Evolutionary conservation across 2,329 filamentous ascomycete species (phyloP), one percentile per base, ranked within the genome.

Genomic region (Sphaerulina musiva): DNA sequence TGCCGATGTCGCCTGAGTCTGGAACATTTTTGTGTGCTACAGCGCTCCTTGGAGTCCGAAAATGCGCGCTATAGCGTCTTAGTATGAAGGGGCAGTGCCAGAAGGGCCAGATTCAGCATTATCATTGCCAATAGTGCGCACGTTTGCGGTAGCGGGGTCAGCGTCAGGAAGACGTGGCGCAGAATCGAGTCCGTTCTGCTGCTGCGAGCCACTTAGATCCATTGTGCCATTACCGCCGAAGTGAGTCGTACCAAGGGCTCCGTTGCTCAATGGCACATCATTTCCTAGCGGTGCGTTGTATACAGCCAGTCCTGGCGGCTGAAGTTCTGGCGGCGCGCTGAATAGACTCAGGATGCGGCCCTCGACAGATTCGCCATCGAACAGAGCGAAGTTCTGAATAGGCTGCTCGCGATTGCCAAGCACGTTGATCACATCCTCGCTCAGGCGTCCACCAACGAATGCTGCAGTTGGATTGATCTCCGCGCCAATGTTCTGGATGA

Each of bases 351-450:
- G 95, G 61, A 93, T 84, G 1, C 83, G 83, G 0, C 86, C 88
- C 60, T 87, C 81, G 71, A 88, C 87, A 44, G 79, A 80, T 62
- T 89, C 87, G 11, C 91, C 91, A 69, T 97, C 90, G 65, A 97
- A 95, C 17, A 97, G 76, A 47, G 95, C 80, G 69, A 95, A 83
- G 70, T 98, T 98, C 74, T 98, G 93, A 41, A 98, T 86, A 0
- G 93, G 93, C 71, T 96, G 93, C 73, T 97, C 90, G 40, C 87
- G 84, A 68, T 87, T 84, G 46, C 91, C 89, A 5, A 97, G 80
- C 32, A 96, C 91, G 66, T 97, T 97, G 73, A 98, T 97, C 48
- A 95, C 90, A 68, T 98, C 93, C 73, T 98, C 93, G 0, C 92
- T 89, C 12, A 98, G 79, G 69, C 91, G 84, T 8, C 91, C 93